A percentile compares a stretch with the other conserved stretches of the same genome.
Evolutionary conservation across 2,329 filamentous ascomycete species (phyloP).

Genomic region (Colletotrichum sp.): DNA sequence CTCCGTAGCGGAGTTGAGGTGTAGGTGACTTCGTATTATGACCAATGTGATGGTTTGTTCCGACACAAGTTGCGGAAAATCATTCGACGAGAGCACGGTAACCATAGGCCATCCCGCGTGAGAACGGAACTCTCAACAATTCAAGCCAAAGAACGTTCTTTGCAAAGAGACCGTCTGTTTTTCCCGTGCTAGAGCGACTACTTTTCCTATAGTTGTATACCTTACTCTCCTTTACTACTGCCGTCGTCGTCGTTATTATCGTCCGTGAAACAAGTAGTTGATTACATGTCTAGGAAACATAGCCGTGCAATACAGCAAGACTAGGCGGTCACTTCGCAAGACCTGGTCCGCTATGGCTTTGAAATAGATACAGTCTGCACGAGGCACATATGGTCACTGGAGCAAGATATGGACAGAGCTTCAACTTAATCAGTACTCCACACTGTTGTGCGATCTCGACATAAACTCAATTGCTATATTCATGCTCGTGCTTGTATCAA

Average conservation of each 20-base stretch:
- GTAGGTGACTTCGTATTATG: neutral
- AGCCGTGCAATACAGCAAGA: too few relatives aligned
- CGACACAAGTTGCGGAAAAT: neutral
- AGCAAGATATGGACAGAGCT: neutral
- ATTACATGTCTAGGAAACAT: too few relatives aligned
- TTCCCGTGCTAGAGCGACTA: too few relatives aligned
- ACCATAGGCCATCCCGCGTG: neutral
- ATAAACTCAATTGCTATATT: neutral
- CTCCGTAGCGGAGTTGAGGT: neutral
- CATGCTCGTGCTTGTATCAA: neutral
- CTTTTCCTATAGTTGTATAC: too few relatives aligned
- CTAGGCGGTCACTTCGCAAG: too few relatives aligned
- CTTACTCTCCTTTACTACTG: too few relatives aligned
- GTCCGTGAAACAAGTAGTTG: too few relatives aligned
- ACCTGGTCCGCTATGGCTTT: neutral
- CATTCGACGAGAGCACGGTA: neutral
- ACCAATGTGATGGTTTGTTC: neutral
- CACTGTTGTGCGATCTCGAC: neutral
- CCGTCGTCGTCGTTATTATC: too few relatives aligned
- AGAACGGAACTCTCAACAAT: neutral
- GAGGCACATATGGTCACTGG: neutral
- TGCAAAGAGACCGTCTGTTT: too few relatives aligned
- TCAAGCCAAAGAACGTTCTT: neutral
- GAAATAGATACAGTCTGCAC: neutral
- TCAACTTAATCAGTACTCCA: neutral